Conservation (phyloP, 129 eudicot species). For the Sambucus nigra region DNA sequence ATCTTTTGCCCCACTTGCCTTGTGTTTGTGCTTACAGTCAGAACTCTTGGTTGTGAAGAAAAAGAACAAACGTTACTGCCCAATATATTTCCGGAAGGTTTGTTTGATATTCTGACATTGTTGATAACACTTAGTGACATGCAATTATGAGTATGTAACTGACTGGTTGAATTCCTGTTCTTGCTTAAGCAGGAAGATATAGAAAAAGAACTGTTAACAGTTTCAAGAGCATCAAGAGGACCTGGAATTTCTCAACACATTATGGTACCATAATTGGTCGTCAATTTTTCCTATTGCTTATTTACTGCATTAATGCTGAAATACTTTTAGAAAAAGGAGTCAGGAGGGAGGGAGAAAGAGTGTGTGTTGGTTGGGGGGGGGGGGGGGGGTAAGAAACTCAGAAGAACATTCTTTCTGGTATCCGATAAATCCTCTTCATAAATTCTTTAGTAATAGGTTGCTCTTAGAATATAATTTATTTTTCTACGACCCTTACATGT, state of each 20-base stretch:
- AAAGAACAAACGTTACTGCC: conserved; percentile 76
- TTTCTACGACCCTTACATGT: background rate
- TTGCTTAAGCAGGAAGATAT: conserved; percentile 64
- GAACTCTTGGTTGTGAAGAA: conserved; percentile 82
- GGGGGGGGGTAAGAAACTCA: too few species aligned
- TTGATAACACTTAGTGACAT: background rate
- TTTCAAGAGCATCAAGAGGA: conserved; percentile 59
- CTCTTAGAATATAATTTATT: too few species aligned
- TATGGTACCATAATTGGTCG: conserved; percentile 31
- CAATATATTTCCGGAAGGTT: conserved; percentile 89
- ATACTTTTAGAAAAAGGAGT: background rate
- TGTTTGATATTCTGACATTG: conserved; percentile 10
- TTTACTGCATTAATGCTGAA: background rate
- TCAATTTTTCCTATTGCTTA: background rate
- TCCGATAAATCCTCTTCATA: too few species aligned
- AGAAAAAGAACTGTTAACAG: conserved; percentile 69
- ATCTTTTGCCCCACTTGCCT: background rate
- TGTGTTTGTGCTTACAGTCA: conserved; percentile 39
- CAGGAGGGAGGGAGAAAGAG: too few species aligned
- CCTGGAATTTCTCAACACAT: conserved; percentile 58
- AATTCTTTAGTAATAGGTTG: too few species aligned
- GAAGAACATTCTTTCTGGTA: too few species aligned
- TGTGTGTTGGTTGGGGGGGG: too few species aligned
- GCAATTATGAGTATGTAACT: background rate
- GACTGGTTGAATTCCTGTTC: conserved; percentile 14